Evolutionary conservation across 768 basidiomycete genomes (phyloP).

Genomic region (Clavaria fumosa): DNA sequence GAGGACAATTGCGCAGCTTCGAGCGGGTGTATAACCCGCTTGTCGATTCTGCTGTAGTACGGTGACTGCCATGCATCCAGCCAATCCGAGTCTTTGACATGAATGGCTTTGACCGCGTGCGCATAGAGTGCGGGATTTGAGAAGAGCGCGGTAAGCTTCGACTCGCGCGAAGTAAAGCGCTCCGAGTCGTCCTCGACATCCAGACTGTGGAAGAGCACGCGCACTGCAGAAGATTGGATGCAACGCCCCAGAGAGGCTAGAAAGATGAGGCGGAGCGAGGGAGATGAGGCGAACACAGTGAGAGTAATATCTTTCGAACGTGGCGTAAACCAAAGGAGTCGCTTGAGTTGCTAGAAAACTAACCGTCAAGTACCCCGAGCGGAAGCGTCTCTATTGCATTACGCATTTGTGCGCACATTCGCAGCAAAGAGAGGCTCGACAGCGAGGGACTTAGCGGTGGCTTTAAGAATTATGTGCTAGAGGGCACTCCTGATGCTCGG

Average conservation of each 20-base stretch:
- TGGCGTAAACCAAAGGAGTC: too few relatives aligned
- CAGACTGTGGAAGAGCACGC: slow-evolving; percentile 18
- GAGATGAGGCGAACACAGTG: too few relatives aligned
- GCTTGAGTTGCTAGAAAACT: too few relatives aligned
- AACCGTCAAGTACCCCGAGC: too few relatives aligned
- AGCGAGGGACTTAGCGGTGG: too few relatives aligned
- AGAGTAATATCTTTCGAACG: too few relatives aligned
- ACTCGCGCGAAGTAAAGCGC: slow-evolving; percentile 10
- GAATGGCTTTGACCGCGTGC: slow-evolving; percentile 16
- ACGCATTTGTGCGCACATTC: too few relatives aligned
- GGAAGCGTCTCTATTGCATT: too few relatives aligned
- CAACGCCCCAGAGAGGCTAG: slow-evolving; percentile 18
- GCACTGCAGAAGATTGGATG: slow-evolving; percentile 18
- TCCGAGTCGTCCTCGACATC: slow-evolving; percentile 17
- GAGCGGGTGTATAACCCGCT: slow-evolving; percentile 8
- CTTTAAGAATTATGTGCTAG: too few relatives aligned
- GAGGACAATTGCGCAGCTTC: slow-evolving; percentile 10
- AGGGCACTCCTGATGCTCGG: too few relatives aligned
- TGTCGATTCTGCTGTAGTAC: not conserved
- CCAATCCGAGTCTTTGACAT: slow-evolving; percentile 10
- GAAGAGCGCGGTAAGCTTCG: slow-evolving; percentile 16
- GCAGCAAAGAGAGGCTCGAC: too few relatives aligned
- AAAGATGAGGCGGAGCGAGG: slow-evolving; percentile 12
- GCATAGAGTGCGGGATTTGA: slow-evolving; percentile 20
- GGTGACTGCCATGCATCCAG: slow-evolving; percentile 1